A percentile compares a stretch with the other conserved stretches of the same genome.
Conservation (phyloP, 2,329 filamentous ascomycete genomes). For the Cladosporium sp. region DNA sequence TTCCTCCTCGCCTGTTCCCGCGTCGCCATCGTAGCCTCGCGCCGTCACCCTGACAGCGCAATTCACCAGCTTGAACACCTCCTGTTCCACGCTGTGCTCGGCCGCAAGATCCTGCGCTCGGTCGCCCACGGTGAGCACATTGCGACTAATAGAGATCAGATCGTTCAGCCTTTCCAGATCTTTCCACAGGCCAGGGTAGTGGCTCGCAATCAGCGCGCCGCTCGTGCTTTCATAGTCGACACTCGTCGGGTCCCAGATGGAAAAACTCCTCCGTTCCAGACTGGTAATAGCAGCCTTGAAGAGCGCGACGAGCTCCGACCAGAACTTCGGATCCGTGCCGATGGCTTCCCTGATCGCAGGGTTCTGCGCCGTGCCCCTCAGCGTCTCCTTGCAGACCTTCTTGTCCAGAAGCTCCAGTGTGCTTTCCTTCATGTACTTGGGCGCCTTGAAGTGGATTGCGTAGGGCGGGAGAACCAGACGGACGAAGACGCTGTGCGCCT, state of each 20-base stretch:
- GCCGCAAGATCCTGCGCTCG: slow-evolving; percentile 58
- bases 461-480: slow-evolving; percentile 43
- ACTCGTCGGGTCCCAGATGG: slow-evolving; percentile 50
- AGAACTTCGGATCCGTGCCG: slow-evolving; percentile 51
- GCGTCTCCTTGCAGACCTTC: slow-evolving; percentile 51
- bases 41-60: slow-evolving; percentile 60
- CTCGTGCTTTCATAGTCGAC: slow-evolving; percentile 54
- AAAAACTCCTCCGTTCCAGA: slow-evolving; percentile 56
- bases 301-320: slow-evolving; percentile 53
- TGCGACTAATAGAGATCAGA: slow-evolving; percentile 55
- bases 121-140: slow-evolving; percentile 55
- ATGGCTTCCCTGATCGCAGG: slow-evolving; percentile 49
- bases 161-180: slow-evolving; percentile 59
- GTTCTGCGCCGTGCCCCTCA: slow-evolving; percentile 52
- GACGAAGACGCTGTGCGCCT: slow-evolving; percentile 38
- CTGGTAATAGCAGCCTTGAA: slow-evolving; percentile 55
- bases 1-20: slow-evolving; percentile 55
- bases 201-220: slow-evolving; percentile 55
- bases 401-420: slow-evolving; percentile 52
- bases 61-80: slow-evolving; percentile 56
- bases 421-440: slow-evolving; percentile 54
- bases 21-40: slow-evolving; percentile 58
- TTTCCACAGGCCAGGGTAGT: slow-evolving; percentile 53
- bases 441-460: slow-evolving; percentile 54
- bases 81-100: slow-evolving; percentile 53